These are phyloP conservation scores for Nepenthes mirabilis DNA, from an alignment of 148 eudicot species.

Conservation along the genomic window DNA sequence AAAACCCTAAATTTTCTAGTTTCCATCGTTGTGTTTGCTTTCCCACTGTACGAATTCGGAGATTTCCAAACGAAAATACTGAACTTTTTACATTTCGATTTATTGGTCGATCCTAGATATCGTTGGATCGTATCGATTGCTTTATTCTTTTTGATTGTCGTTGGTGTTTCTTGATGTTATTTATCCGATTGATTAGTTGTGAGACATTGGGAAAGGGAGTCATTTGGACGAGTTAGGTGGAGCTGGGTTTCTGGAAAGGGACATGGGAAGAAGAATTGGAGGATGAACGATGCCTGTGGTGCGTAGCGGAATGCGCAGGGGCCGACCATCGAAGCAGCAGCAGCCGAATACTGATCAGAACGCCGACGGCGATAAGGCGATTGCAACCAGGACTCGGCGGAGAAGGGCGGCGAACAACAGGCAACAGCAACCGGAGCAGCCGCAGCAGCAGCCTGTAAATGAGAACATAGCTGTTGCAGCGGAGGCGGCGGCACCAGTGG, in stretches of 20 bases:
- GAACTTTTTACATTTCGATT: too few species aligned
- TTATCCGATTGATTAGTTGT: too few species aligned
- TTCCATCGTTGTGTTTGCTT: too few species aligned
- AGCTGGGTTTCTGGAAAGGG: not conserved
- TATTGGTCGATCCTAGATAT: too few species aligned
- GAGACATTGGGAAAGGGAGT: too few species aligned
- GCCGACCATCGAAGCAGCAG: constrained; percentile 39
- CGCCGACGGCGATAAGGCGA: constrained; percentile 5
- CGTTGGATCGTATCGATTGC: too few species aligned
- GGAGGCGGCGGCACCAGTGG: constrained; percentile 7
- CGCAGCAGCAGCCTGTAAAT: constrained; percentile 15
- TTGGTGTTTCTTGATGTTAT: too few species aligned
- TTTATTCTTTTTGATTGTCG: too few species aligned
- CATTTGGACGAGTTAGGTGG: too few species aligned
- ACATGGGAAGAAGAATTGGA: constrained; percentile 18
- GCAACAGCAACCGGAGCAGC: constrained; percentile 12
- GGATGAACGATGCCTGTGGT: constrained; percentile 56
- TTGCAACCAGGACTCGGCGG: constrained; percentile 43
- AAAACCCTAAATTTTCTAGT: too few species aligned
- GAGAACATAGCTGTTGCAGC: constrained; percentile 19
- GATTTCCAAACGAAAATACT: too few species aligned
- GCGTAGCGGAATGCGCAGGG: constrained; percentile 59
- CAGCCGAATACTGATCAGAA: constrained; percentile 10
- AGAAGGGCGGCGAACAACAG: constrained; percentile 30
- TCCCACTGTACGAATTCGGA: too few species aligned